Conservation (phyloP, 441 rosid species). For the Pelargonium myrrhifolium region DNA sequence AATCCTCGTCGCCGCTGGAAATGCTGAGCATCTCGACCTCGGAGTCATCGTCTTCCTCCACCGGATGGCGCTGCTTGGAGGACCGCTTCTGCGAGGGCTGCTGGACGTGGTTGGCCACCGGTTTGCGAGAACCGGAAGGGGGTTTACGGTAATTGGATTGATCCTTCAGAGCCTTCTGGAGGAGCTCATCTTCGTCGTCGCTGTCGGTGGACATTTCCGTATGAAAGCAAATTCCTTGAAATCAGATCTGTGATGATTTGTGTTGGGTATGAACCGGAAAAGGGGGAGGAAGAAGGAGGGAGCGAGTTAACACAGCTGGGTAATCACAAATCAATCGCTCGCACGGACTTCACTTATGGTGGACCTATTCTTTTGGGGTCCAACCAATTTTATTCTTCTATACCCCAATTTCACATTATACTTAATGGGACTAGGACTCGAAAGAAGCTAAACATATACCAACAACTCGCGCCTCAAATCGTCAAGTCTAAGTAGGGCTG, state of each 20-base stretch:
- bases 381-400: no score
- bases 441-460: no score
- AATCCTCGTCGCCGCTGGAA: conserved; percentile 92
- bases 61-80: conserved; percentile 9
- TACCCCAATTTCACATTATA: no score
- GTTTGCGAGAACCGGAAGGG: conserved; percentile 46
- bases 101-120: conserved; percentile 79
- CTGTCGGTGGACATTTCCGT: conserved; percentile 76
- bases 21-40: conserved; percentile 97
- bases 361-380: no score
- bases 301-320: neutral
- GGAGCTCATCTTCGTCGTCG: conserved; percentile 91
- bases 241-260: neutral
- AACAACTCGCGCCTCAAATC: no score
- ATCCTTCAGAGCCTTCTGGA: conserved; percentile 92
- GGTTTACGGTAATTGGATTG: conserved; percentile 76
- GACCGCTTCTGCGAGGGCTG: conserved; percentile 35
- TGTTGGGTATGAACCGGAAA: neutral
- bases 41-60: conserved; percentile 80
- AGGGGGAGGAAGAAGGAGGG: neutral
- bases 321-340: no score
- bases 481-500: no score
- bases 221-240: neutral
- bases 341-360: no score
- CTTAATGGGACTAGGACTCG: no score